A percentile compares a stretch with the other conserved stretches of the same genome.
phyloP scores from a whole-genome alignment of 495 filamentous ascomycete species.

The Endocarpon pusillum region DNA sequence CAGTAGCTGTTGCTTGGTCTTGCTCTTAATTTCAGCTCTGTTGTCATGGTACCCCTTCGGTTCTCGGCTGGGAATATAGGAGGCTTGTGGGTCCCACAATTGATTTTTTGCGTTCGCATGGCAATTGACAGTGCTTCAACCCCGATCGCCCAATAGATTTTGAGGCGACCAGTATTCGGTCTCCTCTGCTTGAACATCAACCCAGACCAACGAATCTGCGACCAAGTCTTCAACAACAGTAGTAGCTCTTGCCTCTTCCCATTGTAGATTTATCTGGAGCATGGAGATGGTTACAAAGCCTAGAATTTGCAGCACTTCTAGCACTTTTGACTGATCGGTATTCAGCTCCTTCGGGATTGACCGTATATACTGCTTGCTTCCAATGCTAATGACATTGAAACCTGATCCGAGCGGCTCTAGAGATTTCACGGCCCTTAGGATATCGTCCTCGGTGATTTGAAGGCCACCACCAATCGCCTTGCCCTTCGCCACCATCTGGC shows the following conservation, averaged over 20 bases:
- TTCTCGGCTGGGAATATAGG: too few relatives aligned
- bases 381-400: constrained; percentile 67
- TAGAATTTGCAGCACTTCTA: constrained; percentile 72
- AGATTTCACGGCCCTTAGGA: constrained; percentile 74
- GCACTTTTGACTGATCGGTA: constrained; percentile 77
- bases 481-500: constrained; percentile 51
- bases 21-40: too few relatives aligned
- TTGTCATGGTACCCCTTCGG: too few relatives aligned
- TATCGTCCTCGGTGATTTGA: constrained; percentile 75
- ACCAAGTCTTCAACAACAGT: constrained; percentile 83
- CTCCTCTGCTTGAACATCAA: constrained; percentile 72
- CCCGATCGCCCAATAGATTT: constrained; percentile 24
- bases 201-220: constrained; percentile 86
- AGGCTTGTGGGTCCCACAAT: too few relatives aligned
- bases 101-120: too few relatives aligned
- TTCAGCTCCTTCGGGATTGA: constrained; percentile 94
- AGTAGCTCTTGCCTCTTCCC: constrained; percentile 68
- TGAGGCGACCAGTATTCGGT: constrained; percentile 91
- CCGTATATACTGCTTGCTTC: constrained; percentile 71
- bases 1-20: too few relatives aligned
- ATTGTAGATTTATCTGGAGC: constrained; percentile 76
- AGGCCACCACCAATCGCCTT: constrained; percentile 54
- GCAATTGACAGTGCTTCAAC: too few relatives aligned
- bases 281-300: constrained; percentile 84
- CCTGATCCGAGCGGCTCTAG: constrained; percentile 75